Evolutionary conservation across 2,329 filamentous ascomycete genomes (phyloP).

Genomic region (Botryosphaeria dothidea): DNA sequence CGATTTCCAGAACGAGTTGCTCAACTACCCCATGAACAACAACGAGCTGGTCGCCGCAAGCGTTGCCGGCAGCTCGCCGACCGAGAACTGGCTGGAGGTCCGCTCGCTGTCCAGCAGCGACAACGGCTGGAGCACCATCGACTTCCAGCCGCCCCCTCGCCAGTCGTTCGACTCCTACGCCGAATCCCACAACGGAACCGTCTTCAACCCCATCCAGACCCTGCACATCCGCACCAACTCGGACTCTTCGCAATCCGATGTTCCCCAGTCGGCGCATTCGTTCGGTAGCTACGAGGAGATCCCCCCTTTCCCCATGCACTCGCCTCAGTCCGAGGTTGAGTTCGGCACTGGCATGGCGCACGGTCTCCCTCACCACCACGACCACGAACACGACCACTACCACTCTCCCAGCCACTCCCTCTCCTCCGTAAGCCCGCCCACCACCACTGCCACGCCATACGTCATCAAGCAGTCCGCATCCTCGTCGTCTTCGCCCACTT

Average conservation of each 20-base stretch:
- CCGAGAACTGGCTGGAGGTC: conserved; percentile 80
- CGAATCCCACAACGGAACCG: conserved; percentile 57
- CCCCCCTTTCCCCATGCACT: conserved; percentile 71
- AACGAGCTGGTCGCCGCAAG: conserved; percentile 45
- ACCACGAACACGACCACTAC: conserved; percentile 28
- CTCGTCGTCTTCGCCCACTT: conserved; percentile 60
- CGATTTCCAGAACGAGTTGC: conserved; percentile 72
- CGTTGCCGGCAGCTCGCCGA: conserved; percentile 44
- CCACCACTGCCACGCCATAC: conserved; percentile 67
- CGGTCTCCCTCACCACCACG: conserved; percentile 34
- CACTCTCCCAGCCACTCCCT: conserved; percentile 37
- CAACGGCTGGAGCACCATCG: conserved; percentile 83
- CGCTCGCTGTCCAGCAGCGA: conserved; percentile 83
- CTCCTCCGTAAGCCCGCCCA: conserved; percentile 65
- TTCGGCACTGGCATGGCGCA: conserved; percentile 65
- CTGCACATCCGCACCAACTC: conserved; percentile 85
- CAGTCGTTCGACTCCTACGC: conserved; percentile 69
- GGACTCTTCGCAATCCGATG: conserved; percentile 65
- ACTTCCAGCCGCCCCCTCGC: conserved; percentile 55
- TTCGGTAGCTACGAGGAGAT: conserved; percentile 83
- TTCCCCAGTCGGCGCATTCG: conserved; percentile 59
- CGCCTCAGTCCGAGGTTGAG: conserved; percentile 77
- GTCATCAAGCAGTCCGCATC: conserved; percentile 65
- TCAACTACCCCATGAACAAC: conserved; percentile 52
- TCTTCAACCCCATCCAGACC: conserved; percentile 91